Percentiles rank a stretch among this genome's conserved stretches.
phyloP scores from a whole-genome alignment of 2,329 filamentous ascomycete species.

The Cadophora sp. region DNA sequence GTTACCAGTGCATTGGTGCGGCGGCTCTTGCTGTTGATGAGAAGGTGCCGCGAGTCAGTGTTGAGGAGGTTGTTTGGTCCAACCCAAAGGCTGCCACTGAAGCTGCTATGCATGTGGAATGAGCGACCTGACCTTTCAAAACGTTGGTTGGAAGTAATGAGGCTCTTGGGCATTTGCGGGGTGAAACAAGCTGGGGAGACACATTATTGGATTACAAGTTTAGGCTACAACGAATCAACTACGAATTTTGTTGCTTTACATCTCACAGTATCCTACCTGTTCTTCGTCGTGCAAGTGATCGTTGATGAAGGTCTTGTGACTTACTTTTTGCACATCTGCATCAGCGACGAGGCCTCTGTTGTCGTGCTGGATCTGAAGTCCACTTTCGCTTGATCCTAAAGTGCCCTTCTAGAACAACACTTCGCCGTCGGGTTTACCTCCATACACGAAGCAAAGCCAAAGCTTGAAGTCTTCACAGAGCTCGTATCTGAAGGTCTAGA shows the following conservation, averaged over 20 bases:
- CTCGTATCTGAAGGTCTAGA: neutral
- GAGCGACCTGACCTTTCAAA: neutral
- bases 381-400: neutral
- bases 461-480: neutral
- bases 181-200: neutral
- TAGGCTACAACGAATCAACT: too few relatives aligned
- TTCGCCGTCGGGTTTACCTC: neutral
- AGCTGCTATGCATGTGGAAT: slow-evolving; percentile 22
- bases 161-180: neutral
- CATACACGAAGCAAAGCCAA: neutral
- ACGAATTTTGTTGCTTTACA: too few relatives aligned
- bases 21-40: slow-evolving; percentile 28
- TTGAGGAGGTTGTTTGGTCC: slow-evolving; percentile 25
- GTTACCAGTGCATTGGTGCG: slow-evolving; percentile 41
- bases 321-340: too few relatives aligned
- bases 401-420: neutral
- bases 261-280: too few relatives aligned
- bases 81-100: slow-evolving; percentile 25
- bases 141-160: neutral
- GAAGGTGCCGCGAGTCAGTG: slow-evolving; percentile 23
- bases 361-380: neutral
- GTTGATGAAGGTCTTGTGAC: too few relatives aligned
- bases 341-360: too few relatives aligned
- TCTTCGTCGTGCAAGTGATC: too few relatives aligned
- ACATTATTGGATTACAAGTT: too few relatives aligned